A percentile compares a stretch with the other conserved stretches of the same genome.
phyloP scores from a whole-genome alignment of 352 stramenopile species.

The Aphanomyces invadans region DNA sequence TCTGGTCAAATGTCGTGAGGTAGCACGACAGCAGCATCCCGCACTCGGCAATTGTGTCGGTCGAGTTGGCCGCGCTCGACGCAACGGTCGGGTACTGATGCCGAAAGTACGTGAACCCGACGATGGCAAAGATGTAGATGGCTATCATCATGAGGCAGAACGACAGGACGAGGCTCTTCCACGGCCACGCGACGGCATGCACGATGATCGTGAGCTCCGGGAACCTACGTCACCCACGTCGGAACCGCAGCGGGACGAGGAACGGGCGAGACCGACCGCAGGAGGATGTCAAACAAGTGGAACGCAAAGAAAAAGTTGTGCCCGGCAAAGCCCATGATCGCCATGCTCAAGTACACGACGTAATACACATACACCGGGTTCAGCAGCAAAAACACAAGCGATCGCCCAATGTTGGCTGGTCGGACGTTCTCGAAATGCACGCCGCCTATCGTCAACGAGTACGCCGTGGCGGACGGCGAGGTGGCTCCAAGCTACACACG shows the following conservation, averaged over 20 bases:
- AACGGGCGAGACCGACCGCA: too few relatives aligned
- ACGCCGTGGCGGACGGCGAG: background rate
- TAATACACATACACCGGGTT: slow-evolving; percentile 16
- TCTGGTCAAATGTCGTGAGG: slow-evolving; percentile 13
- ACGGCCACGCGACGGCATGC: slow-evolving; percentile 5
- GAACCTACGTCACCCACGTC: slow-evolving; percentile 11
- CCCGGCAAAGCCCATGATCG: background rate
- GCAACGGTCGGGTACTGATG: background rate
- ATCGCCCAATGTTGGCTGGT: background rate
- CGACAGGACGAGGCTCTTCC: slow-evolving; percentile 3
- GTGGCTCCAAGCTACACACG: too few relatives aligned
- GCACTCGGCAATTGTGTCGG: background rate
- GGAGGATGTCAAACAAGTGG: slow-evolving; percentile 16
- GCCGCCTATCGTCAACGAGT: background rate
- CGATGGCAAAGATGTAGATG: slow-evolving; percentile 17
- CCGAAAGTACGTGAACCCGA: slow-evolving; percentile 17
- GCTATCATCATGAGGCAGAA: slow-evolving; percentile 15
- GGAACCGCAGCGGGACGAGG: too few relatives aligned
- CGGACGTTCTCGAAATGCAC: background rate
- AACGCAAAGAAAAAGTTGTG: slow-evolving; percentile 19
- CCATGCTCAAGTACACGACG: slow-evolving; percentile 12
- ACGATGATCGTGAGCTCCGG: slow-evolving; percentile 16
- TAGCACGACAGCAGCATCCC: slow-evolving; percentile 9
- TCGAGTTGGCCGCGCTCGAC: background rate
- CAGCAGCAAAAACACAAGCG: slow-evolving; percentile 6